Base-by-base conservation (phyloP, 2,329 filamentous ascomycete species). In the Penicillium griseofulvum region DNA sequence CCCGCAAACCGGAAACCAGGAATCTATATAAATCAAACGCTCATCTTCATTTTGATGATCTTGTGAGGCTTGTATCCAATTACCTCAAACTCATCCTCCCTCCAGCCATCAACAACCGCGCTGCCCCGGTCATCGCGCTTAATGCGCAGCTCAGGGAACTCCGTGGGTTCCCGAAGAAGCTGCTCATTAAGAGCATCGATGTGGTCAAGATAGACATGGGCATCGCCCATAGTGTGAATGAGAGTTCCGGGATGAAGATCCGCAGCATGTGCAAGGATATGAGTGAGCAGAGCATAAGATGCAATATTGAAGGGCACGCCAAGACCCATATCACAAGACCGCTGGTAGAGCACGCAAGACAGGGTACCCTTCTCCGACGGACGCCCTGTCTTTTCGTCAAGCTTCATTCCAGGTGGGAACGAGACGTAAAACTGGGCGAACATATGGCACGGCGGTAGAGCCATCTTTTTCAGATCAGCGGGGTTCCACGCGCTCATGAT, bases 231-330 rank as follows among this genome's bases (percentile, higher is more conserved):
- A 46, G 91, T 91, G 74, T 97, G 94, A 37, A 91, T 94, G 59
- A 99, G 81, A 49, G 85, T 93, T 0, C 93, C 94, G 0, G 94
- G 91, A 0, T 90, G 83, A 52, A 99, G 75, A 63, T 92, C 87
- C 68, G 89, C 91, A 11, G 89, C 91, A 70, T 92, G 87, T 0
- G 94, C 93, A 44, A 99, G 78, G 88, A 99, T 97, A 73, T 97
- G 92, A 39, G 92, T 97, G 38, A 99, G 79, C 54, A 99, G 79
- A 33, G 94, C 91, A 76, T 99, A 99, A 61, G 85, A 90, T 1
- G 93, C 94, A 67, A 99, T 97, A 73, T 99, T 99, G 80, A 99
- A 99, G 1, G 94, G 94, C 22, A 97, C 91, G 8, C 92, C 94
- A 0, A 99, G 85, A 0, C 94, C 94, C 90, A 97, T 97, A 72